Evolutionary conservation across 768 basidiomycete genomes (phyloP), one percentile per base, ranked within the genome.

Genomic region (Symmetrospora coprosmae): DNA sequence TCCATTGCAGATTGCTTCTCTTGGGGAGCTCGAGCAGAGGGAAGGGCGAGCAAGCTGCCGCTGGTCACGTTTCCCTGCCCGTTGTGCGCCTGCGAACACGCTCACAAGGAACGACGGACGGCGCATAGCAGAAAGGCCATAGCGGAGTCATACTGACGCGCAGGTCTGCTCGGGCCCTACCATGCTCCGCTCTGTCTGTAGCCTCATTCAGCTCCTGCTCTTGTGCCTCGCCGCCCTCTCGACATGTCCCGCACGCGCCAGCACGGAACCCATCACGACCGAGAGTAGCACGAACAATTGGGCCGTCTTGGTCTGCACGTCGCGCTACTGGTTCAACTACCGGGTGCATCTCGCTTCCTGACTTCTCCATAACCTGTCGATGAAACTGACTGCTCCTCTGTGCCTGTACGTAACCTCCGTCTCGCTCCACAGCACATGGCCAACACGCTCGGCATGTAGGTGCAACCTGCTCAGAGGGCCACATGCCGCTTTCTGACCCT

Each of bases 281-380:
- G 30, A 31, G 30, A 17, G 28, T 16, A 38, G 39, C 34, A 94
- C 92, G 5, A 99, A 97, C 70, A 97, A 97, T 72, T 99, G 94
- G 94, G 94, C 94, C 1, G 91, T 99, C 4, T 76, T 97, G 34
- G 91, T 97, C 3, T 91, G 86, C 67, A 79, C 94, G 0, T 94
- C 90, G 4, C 72, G 91, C 60, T 92, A 91, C 71, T 43, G 47
- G 50, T 99, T 99, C 78, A 99, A 99, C 71, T 99, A 99, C 70
- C 77, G 92, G 40, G 92, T 94, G 69, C 33, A 14, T 3, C 51
- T 17, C 5, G 5, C 40, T 21, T 34, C 16, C 30, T 2, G 8
- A 13, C 4, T 13, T 38, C 17, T 35, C 19, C 31, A n/a, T 17
- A 38, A 34, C 16, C 19, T 19, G 17, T 34, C 14, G 41, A 31